A percentile compares a stretch with the other conserved stretches of the same genome.
These are phyloP conservation scores for Haematococcus lacustris DNA, from an alignment of 139 green algal species.

Conservation along the genomic window DNA sequence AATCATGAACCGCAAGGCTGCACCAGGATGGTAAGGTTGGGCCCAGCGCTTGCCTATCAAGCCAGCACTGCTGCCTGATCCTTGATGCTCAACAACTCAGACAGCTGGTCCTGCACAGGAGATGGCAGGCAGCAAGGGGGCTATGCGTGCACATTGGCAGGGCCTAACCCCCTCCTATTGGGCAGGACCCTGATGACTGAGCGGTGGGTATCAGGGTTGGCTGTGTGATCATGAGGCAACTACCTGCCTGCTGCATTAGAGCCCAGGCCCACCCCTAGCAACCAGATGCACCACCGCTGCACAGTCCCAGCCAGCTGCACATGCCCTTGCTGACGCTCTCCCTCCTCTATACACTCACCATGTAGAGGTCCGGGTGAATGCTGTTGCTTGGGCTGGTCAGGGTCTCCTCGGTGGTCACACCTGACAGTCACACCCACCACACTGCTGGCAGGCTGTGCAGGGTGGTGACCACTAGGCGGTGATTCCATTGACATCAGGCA, in stretches of 20 bases:
- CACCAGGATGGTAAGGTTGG: not conserved
- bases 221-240: not conserved
- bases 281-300: not conserved
- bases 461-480: too few species aligned
- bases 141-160: not conserved
- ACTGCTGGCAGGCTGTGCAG: too few species aligned
- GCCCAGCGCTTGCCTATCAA: not conserved
- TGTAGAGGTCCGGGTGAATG: conserved; percentile 85
- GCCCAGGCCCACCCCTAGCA: not conserved
- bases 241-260: too few species aligned
- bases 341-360: conserved; percentile 20
- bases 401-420: conserved; percentile 83
- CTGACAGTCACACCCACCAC: conserved; percentile 22
- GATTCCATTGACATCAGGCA: too few species aligned
- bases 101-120: conserved; percentile 3
- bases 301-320: not conserved
- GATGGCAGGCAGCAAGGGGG: not conserved
- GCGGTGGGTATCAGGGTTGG: not conserved
- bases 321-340: too few species aligned
- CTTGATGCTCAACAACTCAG: conserved; percentile 4
- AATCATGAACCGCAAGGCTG: not conserved
- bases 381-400: conserved; percentile 79
- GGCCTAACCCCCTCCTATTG: not conserved
- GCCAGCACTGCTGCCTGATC: conserved; percentile 2
- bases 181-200: not conserved